These are phyloP conservation scores for Peronosclerospora sorghi DNA, from an alignment of 352 stramenopile species.

Conservation along the genomic window DNA sequence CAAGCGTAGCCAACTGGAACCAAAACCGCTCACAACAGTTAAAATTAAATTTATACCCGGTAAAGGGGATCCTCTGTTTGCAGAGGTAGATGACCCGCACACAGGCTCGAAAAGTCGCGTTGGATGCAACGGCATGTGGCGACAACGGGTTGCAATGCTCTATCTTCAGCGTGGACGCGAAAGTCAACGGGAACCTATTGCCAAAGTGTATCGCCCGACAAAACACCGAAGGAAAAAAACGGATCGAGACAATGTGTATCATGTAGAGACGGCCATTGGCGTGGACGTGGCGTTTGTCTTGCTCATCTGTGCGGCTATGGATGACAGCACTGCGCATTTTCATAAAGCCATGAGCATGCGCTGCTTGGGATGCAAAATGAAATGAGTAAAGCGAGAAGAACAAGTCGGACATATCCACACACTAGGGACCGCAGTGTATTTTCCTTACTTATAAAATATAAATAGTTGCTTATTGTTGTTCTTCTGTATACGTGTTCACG, in stretches of 20 bases:
- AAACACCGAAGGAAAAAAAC: constrained; percentile 14
- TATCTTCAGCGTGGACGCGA: constrained; percentile 21
- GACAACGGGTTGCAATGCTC: constrained; percentile 20
- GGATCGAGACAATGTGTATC: constrained; percentile 11
- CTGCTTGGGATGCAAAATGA: constrained; percentile 4
- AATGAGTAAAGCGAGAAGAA: neutral
- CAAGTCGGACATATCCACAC: no score
- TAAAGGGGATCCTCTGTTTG: constrained; percentile 20
- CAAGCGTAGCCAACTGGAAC: constrained; percentile 13
- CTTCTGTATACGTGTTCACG: no score
- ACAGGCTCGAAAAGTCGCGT: constrained; percentile 22
- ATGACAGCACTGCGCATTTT: constrained; percentile 23
- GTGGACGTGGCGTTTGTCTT: constrained; percentile 24
- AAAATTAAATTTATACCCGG: constrained; percentile 24
- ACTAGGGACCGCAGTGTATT: no score
- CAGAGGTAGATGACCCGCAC: constrained; percentile 23
- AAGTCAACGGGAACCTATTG: constrained; percentile 18
- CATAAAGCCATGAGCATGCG: constrained; percentile 12
- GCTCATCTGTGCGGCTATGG: constrained; percentile 27
- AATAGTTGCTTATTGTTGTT: no score
- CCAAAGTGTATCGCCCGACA: constrained; percentile 24
- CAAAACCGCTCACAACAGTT: constrained; percentile 22
- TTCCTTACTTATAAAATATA: no score
- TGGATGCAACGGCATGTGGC: constrained; percentile 24
- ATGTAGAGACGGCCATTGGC: constrained; percentile 27